A percentile compares a stretch with the other conserved stretches of the same genome.
phyloP scores from a whole-genome alignment of 2,329 filamentous ascomycete genomes.

The Eutypa lata region DNA sequence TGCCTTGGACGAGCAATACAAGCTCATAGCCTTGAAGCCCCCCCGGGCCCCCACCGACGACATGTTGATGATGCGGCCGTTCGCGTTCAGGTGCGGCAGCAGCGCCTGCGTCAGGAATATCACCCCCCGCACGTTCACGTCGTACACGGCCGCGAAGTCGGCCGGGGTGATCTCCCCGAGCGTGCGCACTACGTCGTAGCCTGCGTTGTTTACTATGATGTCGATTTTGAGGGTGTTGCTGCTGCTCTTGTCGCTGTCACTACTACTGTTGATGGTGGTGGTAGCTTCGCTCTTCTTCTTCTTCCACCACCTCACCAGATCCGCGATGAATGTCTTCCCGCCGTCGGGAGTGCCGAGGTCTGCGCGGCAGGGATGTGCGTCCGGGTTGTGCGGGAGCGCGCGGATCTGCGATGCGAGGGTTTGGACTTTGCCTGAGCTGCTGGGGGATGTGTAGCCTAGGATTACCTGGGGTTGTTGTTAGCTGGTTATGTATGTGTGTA shows the following conservation, averaged over 20 bases:
- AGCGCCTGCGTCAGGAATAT: constrained; percentile 52
- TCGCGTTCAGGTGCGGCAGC: constrained; percentile 45
- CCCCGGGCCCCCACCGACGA: constrained; percentile 49
- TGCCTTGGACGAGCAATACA: constrained; percentile 57
- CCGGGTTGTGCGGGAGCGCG: constrained; percentile 37
- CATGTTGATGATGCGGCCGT: constrained; percentile 56
- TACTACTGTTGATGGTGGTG: no score
- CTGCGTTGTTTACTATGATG: constrained; percentile 39
- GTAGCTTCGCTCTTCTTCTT: neutral
- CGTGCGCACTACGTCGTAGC: constrained; percentile 30
- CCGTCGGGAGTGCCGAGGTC: constrained; percentile 22
- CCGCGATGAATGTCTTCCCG: constrained; percentile 13
- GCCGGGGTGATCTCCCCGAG: constrained; percentile 41
- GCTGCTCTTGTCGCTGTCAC: no score
- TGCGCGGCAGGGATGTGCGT: constrained; percentile 11
- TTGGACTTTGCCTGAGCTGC: constrained; percentile 57
- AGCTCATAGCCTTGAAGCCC: constrained; percentile 41
- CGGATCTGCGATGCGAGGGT: constrained; percentile 59
- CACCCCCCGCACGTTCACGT: constrained; percentile 54
- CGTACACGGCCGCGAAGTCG: constrained; percentile 52
- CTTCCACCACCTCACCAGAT: constrained; percentile 13
- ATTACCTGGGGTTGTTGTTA: neutral
- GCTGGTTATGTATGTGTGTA: no score
- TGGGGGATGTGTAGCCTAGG: constrained; percentile 62
- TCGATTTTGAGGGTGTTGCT: constrained; percentile 17